Base-by-base conservation (phyloP, 2,329 filamentous ascomycete genomes). In the Fusarium musae region DNA sequence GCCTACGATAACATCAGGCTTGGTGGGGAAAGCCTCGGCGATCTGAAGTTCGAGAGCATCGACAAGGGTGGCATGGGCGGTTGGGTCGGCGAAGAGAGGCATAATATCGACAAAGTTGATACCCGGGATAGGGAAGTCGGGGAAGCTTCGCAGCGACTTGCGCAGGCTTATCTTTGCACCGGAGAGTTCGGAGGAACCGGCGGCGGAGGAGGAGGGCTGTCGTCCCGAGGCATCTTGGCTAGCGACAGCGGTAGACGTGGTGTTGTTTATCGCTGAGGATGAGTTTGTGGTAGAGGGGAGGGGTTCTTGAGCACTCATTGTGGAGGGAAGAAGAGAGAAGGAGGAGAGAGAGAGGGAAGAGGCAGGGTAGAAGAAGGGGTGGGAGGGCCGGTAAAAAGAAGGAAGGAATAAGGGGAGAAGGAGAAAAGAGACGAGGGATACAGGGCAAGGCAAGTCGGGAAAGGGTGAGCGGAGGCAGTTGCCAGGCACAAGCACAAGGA, bases 31-130 rank as follows among this genome's bases (percentile, higher is more conserved):
- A 71, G 87, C 87, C 78, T 92, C 85, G 64, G 88, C 84, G 73
- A 97, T 88, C 83, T 97, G 92, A 71, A 98, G 87, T 84, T 97
- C 93, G 77, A 98, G 92, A 54, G 94, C 94, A 78, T 91, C 90
- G 82, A 98, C 87, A 66, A 99, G 92, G 63, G 90, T 88, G 76
- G 89, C 87, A 85, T 98, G 96, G 70, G 93, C 87, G 58, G 83
- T 80, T 62, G 92, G 91, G 80, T 94, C 89, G 82, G 93, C 91
- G 87, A 99, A 98, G 81, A 98, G 92, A 70, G 96, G 96, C 83
- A 99, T 92, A 84, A 99, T 98, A 82, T 99, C 96, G 86, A 98
- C 94, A 84, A 99, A 99, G 79, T 97, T 88, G 81, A 99, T 96
- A 82, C 96, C 96, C 50, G 93, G 91, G 75, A 93, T 92, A 67